Evolutionary conservation across 2,329 filamentous ascomycete species (phyloP), one percentile per base, ranked within the genome.

Genomic region (Sphaerostilbella broomeana): DNA sequence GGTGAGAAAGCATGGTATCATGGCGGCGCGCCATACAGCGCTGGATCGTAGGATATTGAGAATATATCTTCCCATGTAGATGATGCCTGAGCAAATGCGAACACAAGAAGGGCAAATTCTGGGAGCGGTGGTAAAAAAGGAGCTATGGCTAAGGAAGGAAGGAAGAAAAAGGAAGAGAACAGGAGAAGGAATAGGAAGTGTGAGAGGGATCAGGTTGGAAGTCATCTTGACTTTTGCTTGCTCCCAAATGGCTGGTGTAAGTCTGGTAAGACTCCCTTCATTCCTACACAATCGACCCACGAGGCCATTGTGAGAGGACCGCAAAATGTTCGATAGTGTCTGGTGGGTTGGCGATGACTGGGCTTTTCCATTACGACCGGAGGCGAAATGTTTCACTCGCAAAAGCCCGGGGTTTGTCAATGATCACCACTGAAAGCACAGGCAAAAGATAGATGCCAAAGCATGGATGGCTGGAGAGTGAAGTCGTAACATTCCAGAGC

Each of bases 301-400:
- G 32, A 35, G 39, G 44, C 48, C 46, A 51, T 51, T 51, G 45
- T 51, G 46, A 37, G 8, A 36, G 28, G 41, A 49, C 33, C 43
- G 41, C 43, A 41, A 40, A 47, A 42, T 43, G 42, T 43, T n/a
- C 41, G 33, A 36, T 34, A 37, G 37, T 37, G 35, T 22, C 32
- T 21, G 33, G 18, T 33, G 38, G 44, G 27, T 31, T 24, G 39
- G 25, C 19, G 31, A 31, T 11, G 17, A 33, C 18, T 31, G 33
- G 35, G 40, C 35, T 15, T 27, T 31, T 38, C 45, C 58, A 61
- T 59, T 51, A 39, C 53, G 41, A 32, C 27, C 45, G 49, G 57
- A 58, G 57, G 58, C 57, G 46, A 49, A 49, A 46, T 59, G 59
- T 60, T 52, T 59, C 50, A 52, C n/a, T n/a, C n/a, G n/a, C n/a